Evolutionary conservation across 2,329 filamentous ascomycete species (phyloP).

Genomic region (Aspergillus chevalieri): DNA sequence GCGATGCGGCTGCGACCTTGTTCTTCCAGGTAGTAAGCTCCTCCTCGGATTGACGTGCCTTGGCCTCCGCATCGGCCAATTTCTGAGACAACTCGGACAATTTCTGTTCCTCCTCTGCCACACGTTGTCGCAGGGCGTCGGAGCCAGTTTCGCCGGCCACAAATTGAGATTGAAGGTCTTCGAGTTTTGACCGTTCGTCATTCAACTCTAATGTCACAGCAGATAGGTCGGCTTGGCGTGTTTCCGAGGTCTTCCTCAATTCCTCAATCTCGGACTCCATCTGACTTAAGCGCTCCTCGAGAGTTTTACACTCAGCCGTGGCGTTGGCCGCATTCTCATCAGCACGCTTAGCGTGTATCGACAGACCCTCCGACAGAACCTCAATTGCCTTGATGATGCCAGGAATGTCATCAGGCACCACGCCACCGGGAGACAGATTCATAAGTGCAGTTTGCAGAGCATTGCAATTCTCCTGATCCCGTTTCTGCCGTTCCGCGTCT

Average conservation of each 20-base stretch:
- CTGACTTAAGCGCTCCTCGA: slow-evolving; percentile 50
- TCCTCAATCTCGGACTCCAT: slow-evolving; percentile 54
- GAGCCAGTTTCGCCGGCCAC: slow-evolving; percentile 79
- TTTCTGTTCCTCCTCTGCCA: slow-evolving; percentile 70
- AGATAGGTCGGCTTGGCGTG: slow-evolving; percentile 46
- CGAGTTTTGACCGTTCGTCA: slow-evolving; percentile 64
- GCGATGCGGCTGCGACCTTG: slow-evolving; percentile 39
- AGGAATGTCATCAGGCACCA: slow-evolving; percentile 50
- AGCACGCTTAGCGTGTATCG: slow-evolving; percentile 54
- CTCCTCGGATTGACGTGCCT: slow-evolving; percentile 67
- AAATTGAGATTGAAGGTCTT: slow-evolving; percentile 62
- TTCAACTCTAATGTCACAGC: slow-evolving; percentile 50
- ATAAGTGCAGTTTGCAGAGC: slow-evolving; percentile 55
- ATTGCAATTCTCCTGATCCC: slow-evolving; percentile 47
- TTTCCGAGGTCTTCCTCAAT: slow-evolving; percentile 48
- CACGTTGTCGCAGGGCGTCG: slow-evolving; percentile 65
- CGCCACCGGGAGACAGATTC: slow-evolving; percentile 51
- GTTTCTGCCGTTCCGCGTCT: slow-evolving; percentile 47
- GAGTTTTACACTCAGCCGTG: slow-evolving; percentile 58
- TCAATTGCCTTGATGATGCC: slow-evolving; percentile 58
- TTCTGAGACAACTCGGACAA: slow-evolving; percentile 62
- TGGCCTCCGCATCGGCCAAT: slow-evolving; percentile 68
- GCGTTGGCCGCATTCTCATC: slow-evolving; percentile 56
- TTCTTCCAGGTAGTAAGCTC: slow-evolving; percentile 65
- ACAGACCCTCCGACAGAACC: slow-evolving; percentile 51